Conservation (phyloP, 2,329 filamentous ascomycete species). For the Scedosporium dehoogii region DNA sequence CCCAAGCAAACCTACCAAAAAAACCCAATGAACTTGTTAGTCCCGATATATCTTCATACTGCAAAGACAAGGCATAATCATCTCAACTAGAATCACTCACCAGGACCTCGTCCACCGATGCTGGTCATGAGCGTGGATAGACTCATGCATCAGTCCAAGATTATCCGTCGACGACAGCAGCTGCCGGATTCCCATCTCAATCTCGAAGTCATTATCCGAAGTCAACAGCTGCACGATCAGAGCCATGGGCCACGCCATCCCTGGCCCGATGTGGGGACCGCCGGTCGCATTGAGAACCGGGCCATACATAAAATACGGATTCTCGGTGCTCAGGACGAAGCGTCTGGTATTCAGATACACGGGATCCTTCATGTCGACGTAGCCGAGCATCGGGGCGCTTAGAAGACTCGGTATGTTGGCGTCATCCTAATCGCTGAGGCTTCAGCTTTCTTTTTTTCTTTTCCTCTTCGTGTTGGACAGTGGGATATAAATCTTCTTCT, state of each 20-base stretch:
- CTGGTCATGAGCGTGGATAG: constrained; percentile 55
- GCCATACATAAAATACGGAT: constrained; percentile 60
- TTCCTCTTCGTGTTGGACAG: no score
- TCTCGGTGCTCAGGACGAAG: constrained; percentile 61
- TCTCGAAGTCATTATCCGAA: constrained; percentile 64
- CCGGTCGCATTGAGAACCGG: constrained; percentile 41
- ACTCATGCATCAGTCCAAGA: constrained; percentile 76
- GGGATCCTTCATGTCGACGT: constrained; percentile 44
- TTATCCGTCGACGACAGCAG: constrained; percentile 59
- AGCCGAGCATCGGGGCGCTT: constrained; percentile 51
- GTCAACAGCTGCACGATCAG: constrained; percentile 73
- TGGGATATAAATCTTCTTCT: no score
- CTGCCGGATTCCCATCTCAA: constrained; percentile 50
- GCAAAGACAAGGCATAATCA: not conserved
- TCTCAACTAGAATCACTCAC: constrained; percentile 17
- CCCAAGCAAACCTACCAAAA: constrained; percentile 67
- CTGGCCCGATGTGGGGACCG: constrained; percentile 45
- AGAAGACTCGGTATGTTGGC: constrained; percentile 54
- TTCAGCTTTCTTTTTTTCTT: not conserved
- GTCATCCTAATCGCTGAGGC: constrained; percentile 33
- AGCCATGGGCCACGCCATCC: constrained; percentile 82
- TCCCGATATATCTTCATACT: not conserved
- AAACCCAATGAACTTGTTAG: constrained; percentile 12
- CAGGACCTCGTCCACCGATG: constrained; percentile 32
- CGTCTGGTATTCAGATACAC: constrained; percentile 65